Percentiles rank a stretch among this genome's conserved stretches.
phyloP scores from a whole-genome alignment of 257 asterid species.

The Agastache rugosa region DNA sequence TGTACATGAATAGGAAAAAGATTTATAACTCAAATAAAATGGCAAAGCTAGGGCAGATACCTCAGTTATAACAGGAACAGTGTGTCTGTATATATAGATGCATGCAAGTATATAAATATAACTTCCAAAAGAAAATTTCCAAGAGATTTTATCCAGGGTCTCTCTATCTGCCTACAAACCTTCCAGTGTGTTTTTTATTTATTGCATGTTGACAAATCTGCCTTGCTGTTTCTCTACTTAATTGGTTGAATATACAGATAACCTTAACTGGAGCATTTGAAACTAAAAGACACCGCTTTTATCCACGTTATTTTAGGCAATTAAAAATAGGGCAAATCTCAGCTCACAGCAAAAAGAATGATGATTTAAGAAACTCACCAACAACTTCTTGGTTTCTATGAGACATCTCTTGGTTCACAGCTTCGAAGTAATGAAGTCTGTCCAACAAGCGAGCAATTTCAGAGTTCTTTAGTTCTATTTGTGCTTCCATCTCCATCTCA shows the following conservation, averaged over 20 bases:
- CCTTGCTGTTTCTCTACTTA: not conserved
- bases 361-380: conserved; percentile 61
- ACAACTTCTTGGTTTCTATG: conserved; percentile 94
- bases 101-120: not conserved
- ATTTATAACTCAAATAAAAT: not conserved
- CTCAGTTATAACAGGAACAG: not conserved
- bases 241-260: conserved; percentile 27
- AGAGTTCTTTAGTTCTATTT: conserved; percentile 67
- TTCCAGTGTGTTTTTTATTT: not conserved
- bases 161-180: not conserved
- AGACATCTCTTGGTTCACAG: conserved; percentile 97
- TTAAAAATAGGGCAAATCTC: conserved; percentile 10
- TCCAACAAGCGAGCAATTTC: conserved; percentile 90
- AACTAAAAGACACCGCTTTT: conserved; percentile 10
- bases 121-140: not conserved
- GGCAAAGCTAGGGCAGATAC: not conserved
- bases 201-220: not conserved
- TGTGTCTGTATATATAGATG: not conserved
- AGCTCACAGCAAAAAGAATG: conserved; percentile 23
- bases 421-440: conserved; percentile 83
- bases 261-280: conserved; percentile 5
- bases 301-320: not conserved
- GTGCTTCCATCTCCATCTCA: conserved; percentile 87
- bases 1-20: not conserved
- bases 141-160: conserved; percentile 13